Evolutionary conservation across 176 grass and related monocot genomes (phyloP).

Genomic region (Triticum urartu): DNA sequence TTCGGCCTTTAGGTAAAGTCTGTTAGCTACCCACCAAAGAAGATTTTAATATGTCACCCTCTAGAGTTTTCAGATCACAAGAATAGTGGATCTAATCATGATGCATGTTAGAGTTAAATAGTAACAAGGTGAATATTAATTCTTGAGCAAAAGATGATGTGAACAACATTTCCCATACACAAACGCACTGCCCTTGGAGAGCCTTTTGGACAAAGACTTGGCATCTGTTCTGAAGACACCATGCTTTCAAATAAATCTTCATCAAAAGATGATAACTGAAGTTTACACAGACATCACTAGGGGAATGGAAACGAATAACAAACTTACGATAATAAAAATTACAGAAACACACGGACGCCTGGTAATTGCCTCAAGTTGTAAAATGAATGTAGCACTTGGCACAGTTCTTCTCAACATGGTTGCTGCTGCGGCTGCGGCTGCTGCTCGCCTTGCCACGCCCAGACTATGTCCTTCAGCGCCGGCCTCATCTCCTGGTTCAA

Average conservation of each 20-base stretch:
- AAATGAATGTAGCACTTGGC: background rate
- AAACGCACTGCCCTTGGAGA: background rate
- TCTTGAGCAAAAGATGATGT: background rate
- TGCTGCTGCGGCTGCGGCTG: constrained; percentile 29
- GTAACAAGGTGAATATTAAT: background rate
- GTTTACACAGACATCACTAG: constrained; percentile 1
- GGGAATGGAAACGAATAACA: background rate
- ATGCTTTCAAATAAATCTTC: constrained; percentile 16
- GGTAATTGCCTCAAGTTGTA: background rate
- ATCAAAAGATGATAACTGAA: background rate
- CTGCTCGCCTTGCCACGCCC: constrained; percentile 95
- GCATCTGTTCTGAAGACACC: background rate
- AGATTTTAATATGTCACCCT: background rate
- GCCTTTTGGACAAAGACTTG: background rate
- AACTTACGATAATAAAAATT: background rate
- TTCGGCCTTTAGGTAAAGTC: background rate
- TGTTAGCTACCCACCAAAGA: background rate
- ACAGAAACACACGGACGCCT: constrained; percentile 22
- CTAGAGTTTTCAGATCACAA: background rate
- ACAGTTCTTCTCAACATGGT: background rate
- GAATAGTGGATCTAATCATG: background rate
- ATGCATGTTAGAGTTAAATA: background rate
- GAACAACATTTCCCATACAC: background rate
- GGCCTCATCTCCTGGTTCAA: constrained; percentile 81
- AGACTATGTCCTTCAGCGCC: constrained; percentile 85